Evolutionary conservation across 352 stramenopile genomes (phyloP).

Genomic region (Discostella stelligera): DNA sequence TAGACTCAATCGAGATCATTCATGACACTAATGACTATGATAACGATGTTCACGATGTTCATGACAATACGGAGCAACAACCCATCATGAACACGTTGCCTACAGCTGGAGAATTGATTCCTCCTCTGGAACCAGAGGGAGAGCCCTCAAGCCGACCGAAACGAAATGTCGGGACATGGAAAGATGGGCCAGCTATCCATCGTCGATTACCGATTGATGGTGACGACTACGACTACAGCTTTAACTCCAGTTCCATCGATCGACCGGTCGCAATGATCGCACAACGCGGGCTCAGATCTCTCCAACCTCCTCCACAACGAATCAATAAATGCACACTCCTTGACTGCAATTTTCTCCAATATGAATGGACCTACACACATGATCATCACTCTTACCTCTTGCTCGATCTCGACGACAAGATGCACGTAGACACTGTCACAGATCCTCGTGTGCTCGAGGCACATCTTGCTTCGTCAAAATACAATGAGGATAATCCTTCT

Average conservation of each 20-base stretch:
- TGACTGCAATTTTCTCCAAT: not conserved
- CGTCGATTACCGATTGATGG: not conserved
- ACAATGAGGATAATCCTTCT: not conserved
- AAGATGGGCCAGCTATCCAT: conserved; percentile 4
- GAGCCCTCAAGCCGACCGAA: not conserved
- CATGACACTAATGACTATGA: not conserved
- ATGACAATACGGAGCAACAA: not conserved
- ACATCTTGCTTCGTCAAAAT: conserved; percentile 14
- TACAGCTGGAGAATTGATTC: no score
- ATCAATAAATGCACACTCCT: not conserved
- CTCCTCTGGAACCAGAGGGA: no score
- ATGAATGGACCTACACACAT: not conserved
- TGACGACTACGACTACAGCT: not conserved
- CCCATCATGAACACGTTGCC: not conserved
- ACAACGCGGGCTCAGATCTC: not conserved
- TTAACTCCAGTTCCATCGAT: not conserved
- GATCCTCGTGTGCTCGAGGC: not conserved
- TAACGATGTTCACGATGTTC: not conserved
- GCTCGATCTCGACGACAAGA: not conserved
- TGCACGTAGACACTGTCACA: not conserved
- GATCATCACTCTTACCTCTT: not conserved
- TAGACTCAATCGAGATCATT: not conserved
- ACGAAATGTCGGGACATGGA: not conserved
- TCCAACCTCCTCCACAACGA: not conserved
- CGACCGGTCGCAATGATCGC: not conserved